Evolutionary conservation across 2,329 filamentous ascomycete genomes (phyloP), one percentile per base, ranked within the genome.

Genomic region (Harringtonia aguacate): DNA sequence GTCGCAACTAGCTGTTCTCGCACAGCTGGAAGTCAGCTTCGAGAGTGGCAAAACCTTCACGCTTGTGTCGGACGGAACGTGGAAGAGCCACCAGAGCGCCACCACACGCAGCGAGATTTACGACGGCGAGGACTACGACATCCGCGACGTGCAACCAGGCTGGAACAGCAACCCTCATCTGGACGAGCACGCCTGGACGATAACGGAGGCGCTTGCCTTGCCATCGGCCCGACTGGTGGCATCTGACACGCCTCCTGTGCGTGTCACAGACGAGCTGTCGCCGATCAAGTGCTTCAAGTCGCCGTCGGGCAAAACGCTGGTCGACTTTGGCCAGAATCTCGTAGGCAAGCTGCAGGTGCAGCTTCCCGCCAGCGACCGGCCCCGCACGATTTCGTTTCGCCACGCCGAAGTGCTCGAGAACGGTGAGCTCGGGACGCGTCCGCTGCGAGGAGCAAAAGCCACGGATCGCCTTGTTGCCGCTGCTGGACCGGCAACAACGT

Each of bases 311-410:
- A 72, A 72, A 50, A 67, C 59, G 0, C 57, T 77, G 2, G 47
- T 78, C 7, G 73, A 79, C 48, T 77, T 78, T 53, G 73, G 73
- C 2, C 73, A 79, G 52, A 77, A 79, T 49, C 57, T 78, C 0
- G 73, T 77, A 1, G 75, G 75, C 2, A 64, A 63, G 50, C 45
- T 76, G 2, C 56, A 58, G 0, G 50, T 77, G 12, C 35, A 29
- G 6, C 18, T 15, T 13, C 53, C 39, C 8, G 4, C 17, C 4
- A 60, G 40, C 65, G 63, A 3, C 51, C 68, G 28, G 20, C 51
- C 7, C 46, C 60, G 35, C 43, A 66, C 15, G 67, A 67, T 49
- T 47, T 59, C 30, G 55, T 20, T 79, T 15, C 56, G 55, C 0
- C 74, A 78, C 52, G 68, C 73, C 15, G 60, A 51, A 31, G 73